Evolutionary conservation across 208 protist genomes (phyloP), one percentile per base, ranked within the genome.

Genomic region (Leishmania arabica): DNA sequence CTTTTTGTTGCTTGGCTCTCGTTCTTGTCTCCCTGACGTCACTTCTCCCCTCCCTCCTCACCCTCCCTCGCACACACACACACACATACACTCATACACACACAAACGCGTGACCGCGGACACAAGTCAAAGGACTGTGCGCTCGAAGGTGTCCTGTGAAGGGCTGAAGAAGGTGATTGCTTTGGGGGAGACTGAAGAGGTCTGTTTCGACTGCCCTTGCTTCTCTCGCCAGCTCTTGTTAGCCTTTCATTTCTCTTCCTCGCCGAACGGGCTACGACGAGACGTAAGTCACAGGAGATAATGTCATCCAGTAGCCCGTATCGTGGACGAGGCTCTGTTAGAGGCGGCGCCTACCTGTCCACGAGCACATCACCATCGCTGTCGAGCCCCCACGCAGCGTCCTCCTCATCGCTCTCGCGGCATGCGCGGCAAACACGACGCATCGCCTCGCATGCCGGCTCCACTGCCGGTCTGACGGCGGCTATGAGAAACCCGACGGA

Each of bases 261-360:
- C 60, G 15, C 58, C n/a, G 45, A 60, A 37, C 58, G 45, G 69
- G 68, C n/a, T 21, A 51, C 66, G 7, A 47, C 47, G 5, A 54
- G 34, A 34, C 47, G 21, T 9, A 31, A 68, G 34, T 40, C 7
- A 71, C 70, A 69, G 40, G 8, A 40, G 11, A 53, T 24, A 19
- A 78, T 78, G 75, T 24, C 53, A 45, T 68, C 58, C n/a, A n/a
- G 58, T 6, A 78, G 54, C 40, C 58, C 40, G 19, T 49, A 78
- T 78, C 54, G 42, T 31, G 37, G 40, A 54, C 45, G 75, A 54
- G 75, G 75, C 9, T 65, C 54, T 49, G 13, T 37, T 53, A 49
- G 75, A 19, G 58, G 42, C 37, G 60, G 15, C 65, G 15, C 66
- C 8, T 75, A 65, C 69, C 17, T 19, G 24, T 68, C 70, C 9